phyloP scores from a whole-genome alignment of 768 basidiomycete species.

The Leccinum imitatum region DNA sequence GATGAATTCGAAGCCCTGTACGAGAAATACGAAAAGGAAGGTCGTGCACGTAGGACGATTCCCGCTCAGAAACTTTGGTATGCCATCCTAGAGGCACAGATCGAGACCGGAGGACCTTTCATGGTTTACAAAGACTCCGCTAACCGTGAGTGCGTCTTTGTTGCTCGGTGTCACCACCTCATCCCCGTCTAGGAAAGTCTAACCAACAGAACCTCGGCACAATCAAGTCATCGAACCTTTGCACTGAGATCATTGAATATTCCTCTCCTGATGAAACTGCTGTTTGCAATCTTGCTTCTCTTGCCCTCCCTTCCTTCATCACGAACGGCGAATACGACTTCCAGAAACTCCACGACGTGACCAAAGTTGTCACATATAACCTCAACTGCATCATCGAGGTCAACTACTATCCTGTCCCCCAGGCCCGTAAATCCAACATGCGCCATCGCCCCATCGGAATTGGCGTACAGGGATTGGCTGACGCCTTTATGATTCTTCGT shows the following conservation, averaged over 20 bases:
- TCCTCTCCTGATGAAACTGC: slow-evolving; percentile 96
- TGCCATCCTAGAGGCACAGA: slow-evolving; percentile 93
- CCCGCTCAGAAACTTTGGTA: slow-evolving; percentile 99
- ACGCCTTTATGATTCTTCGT: slow-evolving; percentile 95
- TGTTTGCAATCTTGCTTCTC: slow-evolving; percentile 97
- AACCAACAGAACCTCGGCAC: slow-evolving; percentile 98
- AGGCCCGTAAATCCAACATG: slow-evolving; percentile 91
- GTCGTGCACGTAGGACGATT: slow-evolving; percentile 78
- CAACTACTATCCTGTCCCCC: slow-evolving; percentile 94
- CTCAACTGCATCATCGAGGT: slow-evolving; percentile 92
- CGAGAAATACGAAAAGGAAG: slow-evolving; percentile 86
- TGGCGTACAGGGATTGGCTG: slow-evolving; percentile 97
- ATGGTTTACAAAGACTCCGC: slow-evolving; percentile 98
- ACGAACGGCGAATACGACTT: slow-evolving; percentile 85
- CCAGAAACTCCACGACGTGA: slow-evolving; percentile 89
- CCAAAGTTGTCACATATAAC: slow-evolving; percentile 91
- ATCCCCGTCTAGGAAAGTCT: slow-evolving; percentile 70
- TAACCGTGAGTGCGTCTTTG: slow-evolving; percentile 59
- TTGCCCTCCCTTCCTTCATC: slow-evolving; percentile 93
- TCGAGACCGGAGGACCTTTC: slow-evolving; percentile 98
- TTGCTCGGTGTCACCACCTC: background rate
- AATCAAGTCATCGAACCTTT: slow-evolving; percentile 98
- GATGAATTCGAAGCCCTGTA: slow-evolving; percentile 88
- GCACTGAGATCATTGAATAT: slow-evolving; percentile 99
- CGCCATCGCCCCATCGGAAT: slow-evolving; percentile 97